A percentile compares a stretch with the other conserved stretches of the same genome.
These are phyloP conservation scores for Pelargonium cotyledonis DNA, from an alignment of 441 rosid genomes.

Conservation along the genomic window DNA sequence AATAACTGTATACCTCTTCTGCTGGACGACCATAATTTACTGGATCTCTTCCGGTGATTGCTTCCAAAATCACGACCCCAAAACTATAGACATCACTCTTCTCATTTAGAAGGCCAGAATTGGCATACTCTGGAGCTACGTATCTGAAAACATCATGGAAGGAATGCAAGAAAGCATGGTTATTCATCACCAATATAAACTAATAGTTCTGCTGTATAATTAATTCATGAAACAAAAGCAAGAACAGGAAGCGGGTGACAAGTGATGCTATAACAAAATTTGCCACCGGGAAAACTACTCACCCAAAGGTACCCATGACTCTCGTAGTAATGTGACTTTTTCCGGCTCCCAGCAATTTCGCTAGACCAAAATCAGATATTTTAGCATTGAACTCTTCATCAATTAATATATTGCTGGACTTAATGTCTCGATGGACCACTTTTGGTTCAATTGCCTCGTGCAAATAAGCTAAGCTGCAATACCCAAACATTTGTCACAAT, in stretches of 20 bases:
- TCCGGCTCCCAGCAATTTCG: slow-evolving; percentile 93
- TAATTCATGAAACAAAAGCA: slow-evolving; percentile 6
- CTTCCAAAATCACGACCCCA: slow-evolving; percentile 83
- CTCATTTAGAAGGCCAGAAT: slow-evolving; percentile 87
- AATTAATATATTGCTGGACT: slow-evolving; percentile 84
- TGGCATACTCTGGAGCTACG: slow-evolving; percentile 96
- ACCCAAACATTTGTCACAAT: slow-evolving; percentile 17
- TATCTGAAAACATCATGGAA: slow-evolving; percentile 36
- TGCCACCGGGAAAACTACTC: slow-evolving; percentile 12
- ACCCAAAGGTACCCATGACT: slow-evolving; percentile 99
- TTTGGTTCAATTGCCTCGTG: slow-evolving; percentile 98
- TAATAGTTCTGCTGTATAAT: not conserved
- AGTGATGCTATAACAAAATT: not conserved
- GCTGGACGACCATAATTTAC: slow-evolving; percentile 87
- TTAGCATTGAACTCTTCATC: slow-evolving; percentile 88
- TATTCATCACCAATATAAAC: not conserved
- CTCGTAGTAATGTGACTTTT: slow-evolving; percentile 93
- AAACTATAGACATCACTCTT: slow-evolving; percentile 96
- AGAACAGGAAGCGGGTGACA: not conserved
- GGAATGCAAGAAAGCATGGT: not conserved
- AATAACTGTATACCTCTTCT: slow-evolving; percentile 46
- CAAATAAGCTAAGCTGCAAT: slow-evolving; percentile 79
- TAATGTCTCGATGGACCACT: slow-evolving; percentile 96
- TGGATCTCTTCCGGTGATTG: slow-evolving; percentile 91
- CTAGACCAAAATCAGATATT: slow-evolving; percentile 93